Evolutionary conservation across 768 basidiomycete species (phyloP).

Genomic region (Mycena pura): DNA sequence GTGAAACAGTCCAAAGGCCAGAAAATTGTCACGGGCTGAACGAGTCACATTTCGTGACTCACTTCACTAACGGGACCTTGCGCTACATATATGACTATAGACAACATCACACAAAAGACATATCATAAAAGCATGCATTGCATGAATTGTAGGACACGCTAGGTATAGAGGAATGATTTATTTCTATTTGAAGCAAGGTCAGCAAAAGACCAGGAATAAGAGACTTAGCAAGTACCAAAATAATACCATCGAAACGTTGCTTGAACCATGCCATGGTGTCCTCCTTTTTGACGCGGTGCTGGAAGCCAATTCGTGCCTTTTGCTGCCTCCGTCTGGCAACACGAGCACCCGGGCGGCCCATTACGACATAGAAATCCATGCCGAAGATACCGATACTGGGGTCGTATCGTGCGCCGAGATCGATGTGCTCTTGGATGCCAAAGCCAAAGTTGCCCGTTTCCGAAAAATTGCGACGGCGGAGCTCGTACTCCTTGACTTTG

Average conservation of each 20-base stretch:
- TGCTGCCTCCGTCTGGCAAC: conserved; percentile 91
- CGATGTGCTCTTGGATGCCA: conserved; percentile 99
- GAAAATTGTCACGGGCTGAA: conserved; percentile 7
- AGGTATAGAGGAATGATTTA: conserved; percentile 15
- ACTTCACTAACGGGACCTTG: too few relatives aligned
- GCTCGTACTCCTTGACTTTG: conserved; percentile 99
- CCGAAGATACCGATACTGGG: conserved; percentile 99
- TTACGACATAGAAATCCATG: conserved; percentile 98
- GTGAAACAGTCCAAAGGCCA: not conserved
- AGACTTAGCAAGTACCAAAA: conserved; percentile 65
- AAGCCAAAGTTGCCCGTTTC: conserved; percentile 99
- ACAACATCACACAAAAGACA: not conserved
- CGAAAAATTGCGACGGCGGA: conserved; percentile 96
- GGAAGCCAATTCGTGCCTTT: conserved; percentile 85
- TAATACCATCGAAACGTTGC: conserved; percentile 98
- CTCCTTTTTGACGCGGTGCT: conserved; percentile 93
- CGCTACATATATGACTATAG: not conserved
- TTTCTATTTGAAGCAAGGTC: conserved; percentile 16
- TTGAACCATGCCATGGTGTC: conserved; percentile 99
- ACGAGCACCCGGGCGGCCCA: conserved; percentile 94
- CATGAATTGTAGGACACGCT: conserved; percentile 25
- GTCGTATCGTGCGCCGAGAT: conserved; percentile 98
- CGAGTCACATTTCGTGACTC: too few relatives aligned
- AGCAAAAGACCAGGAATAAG: not conserved
- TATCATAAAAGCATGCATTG: conserved; percentile 21